Evolutionary conservation across 2,329 filamentous ascomycete genomes (phyloP), one percentile per base, ranked within the genome.

Genomic region (Talaromyces sp.): DNA sequence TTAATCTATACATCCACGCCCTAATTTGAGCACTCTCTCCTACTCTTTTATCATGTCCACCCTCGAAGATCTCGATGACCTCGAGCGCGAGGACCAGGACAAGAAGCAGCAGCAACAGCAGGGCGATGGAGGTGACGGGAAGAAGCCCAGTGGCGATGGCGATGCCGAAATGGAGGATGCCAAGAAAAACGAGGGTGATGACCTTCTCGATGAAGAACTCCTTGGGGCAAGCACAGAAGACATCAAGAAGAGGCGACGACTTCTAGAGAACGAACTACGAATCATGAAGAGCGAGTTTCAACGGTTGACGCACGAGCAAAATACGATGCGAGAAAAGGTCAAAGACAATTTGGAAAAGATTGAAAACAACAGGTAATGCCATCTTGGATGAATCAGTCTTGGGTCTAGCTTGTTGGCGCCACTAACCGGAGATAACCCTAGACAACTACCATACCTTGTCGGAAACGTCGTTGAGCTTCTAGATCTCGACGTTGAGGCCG

Each of bases 321-420:
- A 89, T 55, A 88, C 91, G 54, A 99, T 99, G 94, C 87, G 88
- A 61, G 93, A 97, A 77, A 97, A 97, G 83, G 97, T 99, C 77
- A 97, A 97, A 83, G 94, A 99, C 75, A 99, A 99, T 72, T 80
- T 91, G 71, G 95, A 99, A 68, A 99, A 99, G 85, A 99, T 99
- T 71, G 92, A 95, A 67, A 97, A 99, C 79, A 99, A 99, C 82
- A 86, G 92, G 92, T 96, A 81, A 32, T 14, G 12, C 46, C 24
- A 19, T 7, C 35, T 56, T 29, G 57, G 59, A 61, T 57, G 46
- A 61, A 54, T 50, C 54, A 54, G 54, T 54, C 26, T 35, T 56
- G 52, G 58, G 14, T 17, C 29, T 14, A 21, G 26, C 31, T 32
- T 35, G 31, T 53, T 54, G 51, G 29, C 26, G 43, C 43, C 43